Evolutionary conservation across 352 stramenopile species (phyloP).

Genomic region (Albugo candida): DNA sequence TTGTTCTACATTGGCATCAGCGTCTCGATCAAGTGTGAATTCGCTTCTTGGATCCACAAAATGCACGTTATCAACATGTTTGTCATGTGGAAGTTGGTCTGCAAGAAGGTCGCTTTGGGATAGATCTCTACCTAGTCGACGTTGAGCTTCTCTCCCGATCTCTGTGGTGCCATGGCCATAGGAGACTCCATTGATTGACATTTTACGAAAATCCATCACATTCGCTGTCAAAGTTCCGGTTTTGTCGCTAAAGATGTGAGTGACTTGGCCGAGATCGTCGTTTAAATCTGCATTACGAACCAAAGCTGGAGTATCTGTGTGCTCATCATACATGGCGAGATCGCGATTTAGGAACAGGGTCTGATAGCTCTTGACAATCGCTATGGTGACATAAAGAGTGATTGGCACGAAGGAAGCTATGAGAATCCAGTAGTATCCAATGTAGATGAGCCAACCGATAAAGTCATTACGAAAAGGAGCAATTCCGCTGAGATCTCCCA

Average conservation of each 20-base stretch:
- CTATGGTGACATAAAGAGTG: slow-evolving; percentile 76
- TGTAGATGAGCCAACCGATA: slow-evolving; percentile 46
- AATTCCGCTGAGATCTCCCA: slow-evolving; percentile 32
- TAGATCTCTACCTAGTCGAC: slow-evolving; percentile 45
- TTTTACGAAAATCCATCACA: slow-evolving; percentile 80
- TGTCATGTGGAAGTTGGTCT: slow-evolving; percentile 29
- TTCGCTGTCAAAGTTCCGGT: slow-evolving; percentile 72
- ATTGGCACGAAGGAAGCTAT: slow-evolving; percentile 78
- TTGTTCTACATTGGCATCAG: slow-evolving; percentile 21
- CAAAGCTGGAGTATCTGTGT: slow-evolving; percentile 52
- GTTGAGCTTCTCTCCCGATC: slow-evolving; percentile 58
- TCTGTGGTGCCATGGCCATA: slow-evolving; percentile 70
- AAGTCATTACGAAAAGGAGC: slow-evolving; percentile 56
- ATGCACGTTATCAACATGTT: slow-evolving; percentile 50
- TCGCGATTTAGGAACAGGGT: slow-evolving; percentile 76
- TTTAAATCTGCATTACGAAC: slow-evolving; percentile 74
- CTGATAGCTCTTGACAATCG: slow-evolving; percentile 76
- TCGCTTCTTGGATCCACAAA: slow-evolving; percentile 62
- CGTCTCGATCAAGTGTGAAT: slow-evolving; percentile 29
- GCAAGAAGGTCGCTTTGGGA: slow-evolving; percentile 56
- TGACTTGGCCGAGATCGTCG: slow-evolving; percentile 73
- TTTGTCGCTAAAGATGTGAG: slow-evolving; percentile 79
- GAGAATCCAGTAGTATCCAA: slow-evolving; percentile 79
- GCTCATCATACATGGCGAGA: slow-evolving; percentile 67
- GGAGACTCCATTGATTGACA: slow-evolving; percentile 62